A percentile compares a stretch with the other conserved stretches of the same genome.
Conservation (phyloP, 495 filamentous ascomycete genomes). For the Penicillium turbatum region DNA sequence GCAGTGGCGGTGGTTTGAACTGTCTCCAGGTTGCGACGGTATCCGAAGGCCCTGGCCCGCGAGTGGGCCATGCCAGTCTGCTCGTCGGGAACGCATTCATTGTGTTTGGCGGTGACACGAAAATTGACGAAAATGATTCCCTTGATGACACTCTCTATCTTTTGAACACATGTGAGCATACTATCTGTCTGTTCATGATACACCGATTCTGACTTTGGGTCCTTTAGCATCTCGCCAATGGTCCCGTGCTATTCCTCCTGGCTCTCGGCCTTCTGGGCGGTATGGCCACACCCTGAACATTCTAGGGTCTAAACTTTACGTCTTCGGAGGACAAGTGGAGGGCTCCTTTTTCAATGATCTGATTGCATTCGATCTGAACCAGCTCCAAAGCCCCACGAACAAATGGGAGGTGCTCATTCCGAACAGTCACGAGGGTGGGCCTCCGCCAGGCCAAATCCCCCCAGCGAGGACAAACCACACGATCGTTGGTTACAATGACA, state of each 20-base stretch:
- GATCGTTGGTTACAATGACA: slow-evolving; percentile 86
- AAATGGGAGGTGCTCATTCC: slow-evolving; percentile 88
- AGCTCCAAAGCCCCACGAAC: slow-evolving; percentile 79
- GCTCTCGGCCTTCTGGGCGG: slow-evolving; percentile 77
- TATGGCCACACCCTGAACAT: slow-evolving; percentile 98
- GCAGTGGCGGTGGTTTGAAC: slow-evolving; percentile 71
- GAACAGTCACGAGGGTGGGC: slow-evolving; percentile 65
- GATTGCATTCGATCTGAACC: slow-evolving; percentile 94
- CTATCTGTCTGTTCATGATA: neutral
- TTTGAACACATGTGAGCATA: slow-evolving; percentile 86
- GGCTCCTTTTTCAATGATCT: slow-evolving; percentile 97
- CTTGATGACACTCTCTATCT: slow-evolving; percentile 95
- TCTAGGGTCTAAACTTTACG: slow-evolving; percentile 89
- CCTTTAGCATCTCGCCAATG: slow-evolving; percentile 87
- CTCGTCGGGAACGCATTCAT: slow-evolving; percentile 98
- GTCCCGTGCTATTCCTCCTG: slow-evolving; percentile 85
- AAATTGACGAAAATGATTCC: slow-evolving; percentile 85
- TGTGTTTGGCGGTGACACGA: slow-evolving; percentile 97
- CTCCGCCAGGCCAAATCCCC: slow-evolving; percentile 65
- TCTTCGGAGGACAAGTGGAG: slow-evolving; percentile 97
- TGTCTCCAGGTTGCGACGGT: slow-evolving; percentile 91
- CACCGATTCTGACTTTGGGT: slow-evolving; percentile 7
- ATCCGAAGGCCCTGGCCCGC: slow-evolving; percentile 87
- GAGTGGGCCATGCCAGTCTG: slow-evolving; percentile 92
- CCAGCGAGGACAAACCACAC: slow-evolving; percentile 94